A percentile compares a stretch with the other conserved stretches of the same genome.
Conservation (phyloP, 164 flowering plant species). For the Tinospora cordifolia region DNA sequence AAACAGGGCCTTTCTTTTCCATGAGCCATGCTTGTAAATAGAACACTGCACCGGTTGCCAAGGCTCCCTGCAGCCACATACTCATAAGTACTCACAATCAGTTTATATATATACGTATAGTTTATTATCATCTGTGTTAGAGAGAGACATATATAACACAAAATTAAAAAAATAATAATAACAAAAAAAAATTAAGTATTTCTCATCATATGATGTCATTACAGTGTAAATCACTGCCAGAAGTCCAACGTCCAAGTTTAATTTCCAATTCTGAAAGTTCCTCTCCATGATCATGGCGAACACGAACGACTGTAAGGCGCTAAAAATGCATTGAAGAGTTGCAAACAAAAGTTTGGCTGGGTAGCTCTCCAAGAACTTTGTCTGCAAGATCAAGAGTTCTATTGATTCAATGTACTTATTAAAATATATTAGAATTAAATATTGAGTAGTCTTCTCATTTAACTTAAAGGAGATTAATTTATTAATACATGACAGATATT, state of each 20-base stretch:
- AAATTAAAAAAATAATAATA: no score
- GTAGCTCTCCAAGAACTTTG: constrained; percentile 12
- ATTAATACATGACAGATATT: no score
- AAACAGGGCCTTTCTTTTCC: constrained; percentile 82
- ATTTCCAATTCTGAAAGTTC: constrained; percentile 12
- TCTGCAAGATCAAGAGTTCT: no score
- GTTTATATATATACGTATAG: no score
- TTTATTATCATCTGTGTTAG: no score
- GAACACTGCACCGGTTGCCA: constrained; percentile 56
- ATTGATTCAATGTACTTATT: no score
- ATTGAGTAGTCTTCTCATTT: no score
- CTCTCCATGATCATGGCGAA: constrained; percentile 15
- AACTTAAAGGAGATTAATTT: no score
- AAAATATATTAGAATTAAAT: no score
- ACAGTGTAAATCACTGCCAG: constrained; percentile 18
- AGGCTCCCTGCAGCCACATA: constrained; percentile 40
- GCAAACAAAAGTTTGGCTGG: constrained; percentile 21
- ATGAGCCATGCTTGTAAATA: constrained; percentile 71
- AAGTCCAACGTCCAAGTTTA: constrained; percentile 14
- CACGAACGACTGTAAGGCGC: constrained; percentile 17
- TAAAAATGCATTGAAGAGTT: constrained; percentile 14
- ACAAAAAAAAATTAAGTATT: no score
- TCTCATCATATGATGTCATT: not conserved
- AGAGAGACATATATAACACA: no score
- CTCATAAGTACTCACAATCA: no score